phyloP scores from a whole-genome alignment of 306 rosid genomes.

The Fagus crenata region DNA sequence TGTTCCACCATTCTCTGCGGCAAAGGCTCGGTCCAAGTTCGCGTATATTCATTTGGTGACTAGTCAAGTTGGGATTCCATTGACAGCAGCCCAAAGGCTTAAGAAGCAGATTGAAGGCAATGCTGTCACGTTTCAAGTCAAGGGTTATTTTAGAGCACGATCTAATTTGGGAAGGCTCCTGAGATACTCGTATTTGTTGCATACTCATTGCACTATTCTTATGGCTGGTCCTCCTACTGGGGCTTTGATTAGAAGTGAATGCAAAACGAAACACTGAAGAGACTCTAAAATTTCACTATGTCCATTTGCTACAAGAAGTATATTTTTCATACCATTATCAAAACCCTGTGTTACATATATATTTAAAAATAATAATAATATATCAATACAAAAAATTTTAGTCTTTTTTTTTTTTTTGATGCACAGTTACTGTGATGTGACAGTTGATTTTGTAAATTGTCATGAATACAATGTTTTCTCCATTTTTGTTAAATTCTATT shows the following conservation, averaged over 20 bases:
- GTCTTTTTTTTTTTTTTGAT: too few relatives aligned
- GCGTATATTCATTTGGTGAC: slow-evolving; percentile 59
- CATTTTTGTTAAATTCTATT: background rate
- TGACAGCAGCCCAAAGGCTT: slow-evolving; percentile 49
- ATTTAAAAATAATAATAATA: too few relatives aligned
- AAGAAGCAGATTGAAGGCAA: slow-evolving; percentile 60
- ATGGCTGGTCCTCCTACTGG: slow-evolving; percentile 76
- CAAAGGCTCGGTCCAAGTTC: slow-evolving; percentile 48
- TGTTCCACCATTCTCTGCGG: slow-evolving; percentile 71
- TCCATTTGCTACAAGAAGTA: too few relatives aligned
- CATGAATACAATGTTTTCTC: background rate
- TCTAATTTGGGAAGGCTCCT: slow-evolving; percentile 67
- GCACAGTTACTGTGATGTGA: background rate
- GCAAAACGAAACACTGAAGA: slow-evolving; percentile 61
- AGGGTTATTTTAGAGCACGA: slow-evolving; percentile 62
- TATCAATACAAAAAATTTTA: too few relatives aligned
- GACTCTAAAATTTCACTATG: background rate
- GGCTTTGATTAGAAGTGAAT: slow-evolving; percentile 48
- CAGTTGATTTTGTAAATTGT: background rate
- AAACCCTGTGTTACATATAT: too few relatives aligned
- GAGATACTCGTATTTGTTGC: slow-evolving; percentile 67
- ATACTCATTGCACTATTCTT: slow-evolving; percentile 53
- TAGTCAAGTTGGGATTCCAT: slow-evolving; percentile 73
- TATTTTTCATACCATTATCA: too few relatives aligned
- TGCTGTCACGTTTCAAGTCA: slow-evolving; percentile 55